Evolutionary conservation across 345 rosid genomes (phyloP).

Genomic region (Microthlaspi erraticum): DNA sequence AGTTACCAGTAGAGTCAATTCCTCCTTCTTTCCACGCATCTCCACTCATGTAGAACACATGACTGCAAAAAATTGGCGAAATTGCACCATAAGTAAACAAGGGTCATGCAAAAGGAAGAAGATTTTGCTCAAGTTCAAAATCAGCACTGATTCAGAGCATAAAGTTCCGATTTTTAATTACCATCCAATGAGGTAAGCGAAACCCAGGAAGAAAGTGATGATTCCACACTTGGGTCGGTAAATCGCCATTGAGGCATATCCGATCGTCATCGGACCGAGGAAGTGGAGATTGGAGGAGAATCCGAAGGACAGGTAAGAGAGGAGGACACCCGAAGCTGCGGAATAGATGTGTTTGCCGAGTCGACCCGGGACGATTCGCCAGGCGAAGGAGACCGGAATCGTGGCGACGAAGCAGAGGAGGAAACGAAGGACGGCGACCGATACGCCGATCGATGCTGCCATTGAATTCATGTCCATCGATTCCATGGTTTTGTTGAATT

Average conservation of each 20-base stretch:
- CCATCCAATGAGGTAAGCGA: slow-evolving; percentile 96
- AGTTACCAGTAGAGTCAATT: slow-evolving; percentile 91
- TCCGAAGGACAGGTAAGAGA: slow-evolving; percentile 89
- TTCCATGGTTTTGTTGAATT: slow-evolving; percentile 39
- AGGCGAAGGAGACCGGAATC: slow-evolving; percentile 73
- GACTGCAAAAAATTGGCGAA: slow-evolving; percentile 55
- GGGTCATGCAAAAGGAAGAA: slow-evolving; percentile 16
- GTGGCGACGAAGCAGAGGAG: slow-evolving; percentile 89
- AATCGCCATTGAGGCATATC: slow-evolving; percentile 78
- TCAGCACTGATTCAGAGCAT: not conserved
- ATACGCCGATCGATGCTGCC: slow-evolving; percentile 87
- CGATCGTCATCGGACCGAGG: slow-evolving; percentile 79
- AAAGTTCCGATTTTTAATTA: slow-evolving; percentile 18
- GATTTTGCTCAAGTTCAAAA: not conserved
- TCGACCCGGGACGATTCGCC: slow-evolving; percentile 71
- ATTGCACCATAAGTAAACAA: slow-evolving; percentile 8
- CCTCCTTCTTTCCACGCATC: slow-evolving; percentile 99
- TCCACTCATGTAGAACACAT: slow-evolving; percentile 98
- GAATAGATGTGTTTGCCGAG: slow-evolving; percentile 69
- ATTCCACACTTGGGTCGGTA: slow-evolving; percentile 73
- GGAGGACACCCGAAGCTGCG: slow-evolving; percentile 63
- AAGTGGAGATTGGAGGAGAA: slow-evolving; percentile 93
- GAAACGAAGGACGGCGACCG: slow-evolving; percentile 84
- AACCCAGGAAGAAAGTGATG: slow-evolving; percentile 71
- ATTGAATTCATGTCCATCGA: slow-evolving; percentile 56